Evolutionary conservation across 805 yeast genomes (phyloP), one percentile per base, ranked within the genome.

Genomic region (Torulaspora quercuum): DNA sequence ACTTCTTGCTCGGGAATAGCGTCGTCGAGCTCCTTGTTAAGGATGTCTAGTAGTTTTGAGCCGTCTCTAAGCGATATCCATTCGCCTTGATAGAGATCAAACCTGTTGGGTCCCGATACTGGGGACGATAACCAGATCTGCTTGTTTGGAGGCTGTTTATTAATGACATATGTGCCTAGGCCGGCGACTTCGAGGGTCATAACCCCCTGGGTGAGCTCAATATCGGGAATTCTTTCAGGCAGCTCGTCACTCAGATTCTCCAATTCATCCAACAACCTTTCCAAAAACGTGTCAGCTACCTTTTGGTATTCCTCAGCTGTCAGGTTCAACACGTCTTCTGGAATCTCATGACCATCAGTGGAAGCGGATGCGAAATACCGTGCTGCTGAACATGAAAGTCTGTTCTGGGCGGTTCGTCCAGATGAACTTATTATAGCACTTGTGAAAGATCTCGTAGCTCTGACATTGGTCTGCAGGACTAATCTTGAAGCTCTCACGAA

Each of bases 71-170:
- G 58, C 8, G 89, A 81, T 8, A 78, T 64, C 98, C 98, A 92
- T 38, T 70, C 66, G 3, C 83, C 84, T 26, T 76, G 72, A 27
- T 82, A 69, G 44, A 73, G 75, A 58, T 92, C 97, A 53, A 77
- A 83, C 47, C 83, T 65, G 55, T 88, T 87, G 5, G 98, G 98
- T 0, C 98, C 98, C 6, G 94, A 82, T 3, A 87, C 55, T 0
- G 99, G 99, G 28, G 95, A 83, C 41, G 94, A 78, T 35, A 90
- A 70, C 99, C 99, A 92, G 19, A 92, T 82, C 60, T 92, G 99
- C 63, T 85, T 82, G 64, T 88, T 92, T 3, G 98, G 97, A 1
- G 98, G 98, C 63, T 92, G 97, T 56, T 88, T 90, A 67, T 92
- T 92, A 55, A 92, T 80, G 18, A 92, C 95, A 57, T 92, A 92